Evolutionary conservation across 2,329 filamentous ascomycete genomes (phyloP).

Genomic region (Aspergillus caelatus): DNA sequence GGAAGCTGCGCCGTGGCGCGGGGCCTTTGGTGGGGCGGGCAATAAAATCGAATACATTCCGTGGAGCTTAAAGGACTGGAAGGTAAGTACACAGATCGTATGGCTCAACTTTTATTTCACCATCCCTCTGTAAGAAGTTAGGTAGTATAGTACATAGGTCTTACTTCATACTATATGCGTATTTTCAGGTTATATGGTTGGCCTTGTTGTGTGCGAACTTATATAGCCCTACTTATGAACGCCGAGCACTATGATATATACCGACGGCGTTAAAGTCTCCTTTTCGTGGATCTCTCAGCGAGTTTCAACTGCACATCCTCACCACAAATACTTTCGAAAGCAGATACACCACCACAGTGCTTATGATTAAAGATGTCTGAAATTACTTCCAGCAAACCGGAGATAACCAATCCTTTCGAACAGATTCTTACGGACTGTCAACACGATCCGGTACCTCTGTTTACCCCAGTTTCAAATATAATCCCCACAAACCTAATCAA

Average conservation of each 20-base stretch:
- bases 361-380: slow-evolving; percentile 10
- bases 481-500: not conserved
- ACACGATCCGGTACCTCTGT: slow-evolving; percentile 63
- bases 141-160: not conserved
- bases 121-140: not conserved
- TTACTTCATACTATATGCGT: not conserved
- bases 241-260: not conserved
- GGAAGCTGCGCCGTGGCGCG: slow-evolving; percentile 33
- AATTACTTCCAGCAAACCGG: not conserved
- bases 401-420: slow-evolving; percentile 68
- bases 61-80: not conserved
- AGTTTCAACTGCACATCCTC: not conserved
- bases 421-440: slow-evolving; percentile 70
- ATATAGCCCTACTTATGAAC: not conserved
- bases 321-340: not conserved
- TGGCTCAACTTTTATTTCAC: not conserved
- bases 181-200: not conserved
- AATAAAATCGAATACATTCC: not conserved
- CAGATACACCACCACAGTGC: not conserved
- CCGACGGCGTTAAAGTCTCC: not conserved
- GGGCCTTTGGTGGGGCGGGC: slow-evolving; percentile 34
- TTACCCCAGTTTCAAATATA: not conserved
- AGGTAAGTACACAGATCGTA: not conserved
- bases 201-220: not conserved
- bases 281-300: not conserved